A percentile compares a stretch with the other conserved stretches of the same genome.
These are phyloP conservation scores for Lepiota venenata DNA, from an alignment of 768 basidiomycete genomes.

Conservation along the genomic window DNA sequence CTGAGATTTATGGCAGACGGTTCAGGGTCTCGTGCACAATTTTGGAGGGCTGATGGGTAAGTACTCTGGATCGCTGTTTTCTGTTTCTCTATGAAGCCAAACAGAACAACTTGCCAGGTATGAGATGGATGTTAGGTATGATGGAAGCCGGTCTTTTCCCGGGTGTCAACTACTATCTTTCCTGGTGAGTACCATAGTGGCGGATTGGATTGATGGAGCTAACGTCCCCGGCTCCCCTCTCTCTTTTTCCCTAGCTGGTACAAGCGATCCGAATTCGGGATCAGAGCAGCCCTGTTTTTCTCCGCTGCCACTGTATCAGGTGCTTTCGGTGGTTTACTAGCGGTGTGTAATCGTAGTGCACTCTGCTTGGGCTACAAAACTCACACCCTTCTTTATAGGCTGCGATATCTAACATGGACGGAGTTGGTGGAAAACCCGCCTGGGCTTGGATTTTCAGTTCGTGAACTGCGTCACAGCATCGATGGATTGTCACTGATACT, in stretches of 20 bases:
- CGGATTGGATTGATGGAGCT: background rate
- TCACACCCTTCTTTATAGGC: constrained; percentile 27
- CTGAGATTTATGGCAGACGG: constrained; percentile 40
- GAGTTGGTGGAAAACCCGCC: constrained; percentile 62
- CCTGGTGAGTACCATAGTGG: constrained; percentile 46
- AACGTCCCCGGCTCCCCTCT: no score
- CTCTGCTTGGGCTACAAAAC: background rate
- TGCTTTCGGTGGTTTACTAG: constrained; percentile 77
- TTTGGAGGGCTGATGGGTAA: constrained; percentile 66
- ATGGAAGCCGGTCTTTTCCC: constrained; percentile 72
- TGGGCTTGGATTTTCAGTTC: constrained; percentile 72
- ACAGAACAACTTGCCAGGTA: constrained; percentile 33
- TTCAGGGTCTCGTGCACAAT: constrained; percentile 69
- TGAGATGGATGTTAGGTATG: constrained; percentile 69
- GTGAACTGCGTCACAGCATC: constrained; percentile 7
- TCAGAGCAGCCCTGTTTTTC: constrained; percentile 66
- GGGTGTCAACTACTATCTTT: constrained; percentile 69
- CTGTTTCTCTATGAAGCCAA: background rate
- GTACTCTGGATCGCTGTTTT: constrained; percentile 14
- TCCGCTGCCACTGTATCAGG: constrained; percentile 78
- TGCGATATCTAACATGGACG: constrained; percentile 70
- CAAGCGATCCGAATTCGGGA: constrained; percentile 74
- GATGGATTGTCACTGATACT: background rate
- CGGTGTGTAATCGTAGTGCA: constrained; percentile 35
- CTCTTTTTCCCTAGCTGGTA: constrained; percentile 34